Conservation (phyloP, 192 early-diverging fungal genomes). For the Coemansia sp. region DNA sequence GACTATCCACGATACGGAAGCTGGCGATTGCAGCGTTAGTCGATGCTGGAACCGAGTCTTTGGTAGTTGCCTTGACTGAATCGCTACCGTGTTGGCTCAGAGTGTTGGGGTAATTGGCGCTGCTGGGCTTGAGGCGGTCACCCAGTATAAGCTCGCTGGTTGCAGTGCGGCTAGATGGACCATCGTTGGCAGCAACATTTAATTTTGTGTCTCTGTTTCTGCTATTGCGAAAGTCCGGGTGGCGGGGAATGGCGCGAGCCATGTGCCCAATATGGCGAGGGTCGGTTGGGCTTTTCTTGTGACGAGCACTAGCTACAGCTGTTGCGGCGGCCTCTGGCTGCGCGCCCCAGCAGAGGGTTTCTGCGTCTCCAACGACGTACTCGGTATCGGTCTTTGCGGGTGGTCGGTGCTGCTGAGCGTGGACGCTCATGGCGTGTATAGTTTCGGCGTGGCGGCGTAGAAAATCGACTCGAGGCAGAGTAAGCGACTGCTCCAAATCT, state of each 20-base stretch:
- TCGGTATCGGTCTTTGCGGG: conserved; percentile 7
- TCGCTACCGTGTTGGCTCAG: background rate
- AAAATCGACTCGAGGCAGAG: conserved; percentile 45
- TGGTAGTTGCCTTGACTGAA: background rate
- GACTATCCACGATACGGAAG: background rate
- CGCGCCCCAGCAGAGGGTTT: background rate
- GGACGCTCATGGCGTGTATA: conserved; percentile 27
- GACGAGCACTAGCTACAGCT: background rate
- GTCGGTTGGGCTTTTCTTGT: background rate
- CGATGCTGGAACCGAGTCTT: background rate
- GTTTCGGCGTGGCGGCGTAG: conserved; percentile 37
- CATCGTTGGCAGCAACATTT: background rate
- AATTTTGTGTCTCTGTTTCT: background rate
- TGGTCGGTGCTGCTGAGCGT: background rate
- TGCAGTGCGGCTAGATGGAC: background rate
- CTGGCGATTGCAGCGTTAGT: background rate
- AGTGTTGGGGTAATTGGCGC: background rate
- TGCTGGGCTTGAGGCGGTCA: background rate
- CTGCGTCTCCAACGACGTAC: conserved; percentile 22
- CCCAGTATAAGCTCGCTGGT: background rate
- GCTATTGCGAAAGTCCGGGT: conserved; percentile 16
- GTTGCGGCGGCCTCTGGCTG: background rate
- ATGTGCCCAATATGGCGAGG: conserved; percentile 23
- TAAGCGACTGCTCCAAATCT: conserved; percentile 33
- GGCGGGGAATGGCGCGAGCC: conserved; percentile 32